phyloP scores from a whole-genome alignment of 1,139 yeast genomes.

The Magnusiomyces ingens region DNA sequence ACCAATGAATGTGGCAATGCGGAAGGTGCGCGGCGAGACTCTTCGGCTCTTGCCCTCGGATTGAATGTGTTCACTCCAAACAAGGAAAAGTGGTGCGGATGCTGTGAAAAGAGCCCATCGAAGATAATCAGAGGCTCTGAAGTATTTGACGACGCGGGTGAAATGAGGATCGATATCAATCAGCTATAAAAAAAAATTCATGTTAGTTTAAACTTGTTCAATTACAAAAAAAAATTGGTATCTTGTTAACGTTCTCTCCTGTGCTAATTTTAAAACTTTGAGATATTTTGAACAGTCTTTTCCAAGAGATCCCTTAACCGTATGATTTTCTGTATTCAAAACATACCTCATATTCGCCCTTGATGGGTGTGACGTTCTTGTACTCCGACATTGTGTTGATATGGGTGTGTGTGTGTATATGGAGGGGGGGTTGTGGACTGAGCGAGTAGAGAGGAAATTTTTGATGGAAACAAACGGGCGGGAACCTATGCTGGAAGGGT shows the following conservation, averaged over 20 bases:
- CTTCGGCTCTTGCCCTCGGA: slow-evolving; percentile 51
- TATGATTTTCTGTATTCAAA: not conserved
- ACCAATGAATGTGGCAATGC: slow-evolving; percentile 57
- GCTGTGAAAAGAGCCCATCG: slow-evolving; percentile 58
- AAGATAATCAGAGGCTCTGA: slow-evolving; percentile 61
- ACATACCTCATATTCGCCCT: slow-evolving; percentile 15
- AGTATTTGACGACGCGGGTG: slow-evolving; percentile 61
- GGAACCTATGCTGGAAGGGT: not conserved
- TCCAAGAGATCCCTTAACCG: not conserved
- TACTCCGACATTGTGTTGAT: slow-evolving; percentile 11
- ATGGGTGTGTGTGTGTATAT: not conserved
- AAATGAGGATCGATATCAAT: slow-evolving; percentile 82
- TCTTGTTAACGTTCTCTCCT: too few species aligned
- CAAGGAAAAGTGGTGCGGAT: slow-evolving; percentile 57
- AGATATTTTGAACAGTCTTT: not conserved
- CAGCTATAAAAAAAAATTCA: slow-evolving; percentile 23
- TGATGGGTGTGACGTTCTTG: slow-evolving; percentile 15
- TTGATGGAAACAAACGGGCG: not conserved
- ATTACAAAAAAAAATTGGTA: not conserved
- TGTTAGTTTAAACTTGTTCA: not conserved
- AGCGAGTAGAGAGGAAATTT: not conserved
- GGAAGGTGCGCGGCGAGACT: slow-evolving; percentile 50
- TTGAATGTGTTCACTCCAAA: slow-evolving; percentile 49
- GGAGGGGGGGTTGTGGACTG: not conserved
- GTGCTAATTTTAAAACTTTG: too few species aligned